Base-by-base conservation (phyloP, 768 basidiomycete species). In the Baorangia bicolor region DNA sequence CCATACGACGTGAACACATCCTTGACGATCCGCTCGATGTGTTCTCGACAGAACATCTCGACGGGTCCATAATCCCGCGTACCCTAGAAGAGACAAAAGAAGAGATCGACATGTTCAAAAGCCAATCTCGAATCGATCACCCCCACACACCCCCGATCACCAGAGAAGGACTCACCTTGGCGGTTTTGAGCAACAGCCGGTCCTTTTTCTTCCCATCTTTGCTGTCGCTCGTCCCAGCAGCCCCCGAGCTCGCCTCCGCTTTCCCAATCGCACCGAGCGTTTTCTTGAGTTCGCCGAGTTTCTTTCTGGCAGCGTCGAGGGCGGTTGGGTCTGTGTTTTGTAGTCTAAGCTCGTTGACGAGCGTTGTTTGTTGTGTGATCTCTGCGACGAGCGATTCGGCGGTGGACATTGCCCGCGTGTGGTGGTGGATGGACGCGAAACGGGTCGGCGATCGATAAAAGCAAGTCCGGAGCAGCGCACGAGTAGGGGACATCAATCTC, bases 51-150 rank as follows among this genome's bases (percentile, higher is more conserved):
- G 71, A 89, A 86, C 84, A 95, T 96, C 69, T 98, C 94, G 16
- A 80, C 82, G 18, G 96, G 92, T 40, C 90, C 88, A 74, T 93
- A 98, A 73, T 99, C 97, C 47, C 92, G 84, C 18, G 97, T 98
- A 34, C 97, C 97, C 90, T 96, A 53, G 18, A 42, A 40, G n/a
- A n/a, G n/a, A n/a, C n/a, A n/a, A 28, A 34, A 11, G 30, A 11
- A 30, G 5, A 2, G 5, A 20, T 25, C 14, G 31, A 18, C 25
- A 23, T 37, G 23, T 37, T n/a, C 8, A 27, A 34, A 39, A 18
- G 46, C 53, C 45, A 49, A 41, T 25, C 31, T 44, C 52, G 60
- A 62, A 25, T 47, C 45, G 64, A 63, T 59, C 60, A 54, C 58
- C 14, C 33, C 8, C 6, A 18, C 31, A 10, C 16, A 34, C 11